Percentiles rank a stretch among this genome's conserved stretches.
phyloP scores from a whole-genome alignment of 768 basidiomycete species.

The Gymnopilus junonius region DNA sequence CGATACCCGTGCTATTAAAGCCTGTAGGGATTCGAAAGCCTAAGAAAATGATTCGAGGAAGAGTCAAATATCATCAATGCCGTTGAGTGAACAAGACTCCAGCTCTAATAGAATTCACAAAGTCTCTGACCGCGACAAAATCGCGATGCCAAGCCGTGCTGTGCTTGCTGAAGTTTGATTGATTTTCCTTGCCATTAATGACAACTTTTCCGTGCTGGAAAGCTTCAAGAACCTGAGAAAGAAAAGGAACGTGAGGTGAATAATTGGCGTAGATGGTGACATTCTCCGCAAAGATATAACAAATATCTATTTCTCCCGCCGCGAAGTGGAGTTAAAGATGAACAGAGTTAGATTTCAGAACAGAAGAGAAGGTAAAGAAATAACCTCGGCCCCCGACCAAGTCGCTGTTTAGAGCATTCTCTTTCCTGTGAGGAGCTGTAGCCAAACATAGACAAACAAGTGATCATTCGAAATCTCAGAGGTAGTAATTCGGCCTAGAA shows the following conservation, averaged over 20 bases:
- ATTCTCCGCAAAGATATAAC: neutral
- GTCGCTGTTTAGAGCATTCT: neutral
- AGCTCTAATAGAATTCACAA: neutral
- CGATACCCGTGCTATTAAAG: neutral
- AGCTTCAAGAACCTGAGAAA: conserved; percentile 10
- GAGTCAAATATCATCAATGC: neutral
- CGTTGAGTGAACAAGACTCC: neutral
- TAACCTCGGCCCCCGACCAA: neutral
- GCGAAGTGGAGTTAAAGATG: neutral
- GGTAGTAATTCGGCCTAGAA: conserved; percentile 22
- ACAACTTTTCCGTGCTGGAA: conserved; percentile 5
- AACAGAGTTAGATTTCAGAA: neutral
- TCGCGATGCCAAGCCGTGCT: conserved; percentile 35
- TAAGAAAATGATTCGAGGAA: conserved; percentile 2
- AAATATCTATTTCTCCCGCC: neutral
- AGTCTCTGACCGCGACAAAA: conserved; percentile 31
- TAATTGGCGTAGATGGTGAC: neutral
- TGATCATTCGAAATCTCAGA: conserved; percentile 31
- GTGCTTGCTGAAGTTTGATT: conserved; percentile 20
- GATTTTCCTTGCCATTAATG: conserved; percentile 12
- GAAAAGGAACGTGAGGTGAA: neutral
- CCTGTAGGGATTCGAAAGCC: neutral
- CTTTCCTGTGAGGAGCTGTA: conserved; percentile 17
- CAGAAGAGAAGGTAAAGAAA: neutral
- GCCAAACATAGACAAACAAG: conserved; percentile 43